A percentile compares a stretch with the other conserved stretches of the same genome.
These are phyloP conservation scores for Acephala macrosclerotiorum DNA, from an alignment of 2,329 filamentous ascomycete genomes.

Conservation along the genomic window DNA sequence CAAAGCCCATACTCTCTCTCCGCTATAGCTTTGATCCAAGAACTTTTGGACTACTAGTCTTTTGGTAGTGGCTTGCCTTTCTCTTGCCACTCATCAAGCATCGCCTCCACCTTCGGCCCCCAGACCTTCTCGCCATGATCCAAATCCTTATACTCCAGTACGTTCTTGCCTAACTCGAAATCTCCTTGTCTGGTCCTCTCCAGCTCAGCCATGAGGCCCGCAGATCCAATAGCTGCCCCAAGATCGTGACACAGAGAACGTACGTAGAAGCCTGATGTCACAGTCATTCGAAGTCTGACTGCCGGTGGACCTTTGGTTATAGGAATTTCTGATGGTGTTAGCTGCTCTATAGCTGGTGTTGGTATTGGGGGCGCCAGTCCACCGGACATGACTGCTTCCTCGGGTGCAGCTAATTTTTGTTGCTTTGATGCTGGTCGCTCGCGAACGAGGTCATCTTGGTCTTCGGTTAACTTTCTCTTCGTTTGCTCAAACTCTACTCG, in stretches of 20 bases:
- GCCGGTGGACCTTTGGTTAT: conserved; percentile 71
- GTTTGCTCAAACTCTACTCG: conserved; percentile 42
- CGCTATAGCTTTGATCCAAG: neutral
- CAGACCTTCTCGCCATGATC: conserved; percentile 80
- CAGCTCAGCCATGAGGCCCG: conserved; percentile 86
- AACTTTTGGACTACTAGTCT: neutral
- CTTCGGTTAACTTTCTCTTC: conserved; percentile 43
- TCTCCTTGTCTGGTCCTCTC: conserved; percentile 82
- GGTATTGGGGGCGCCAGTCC: conserved; percentile 30
- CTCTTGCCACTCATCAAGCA: conserved; percentile 53
- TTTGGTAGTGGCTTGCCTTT: conserved; percentile 14
- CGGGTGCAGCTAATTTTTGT: conserved; percentile 8
- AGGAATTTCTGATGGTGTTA: conserved; percentile 31
- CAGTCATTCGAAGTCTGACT: conserved; percentile 85
- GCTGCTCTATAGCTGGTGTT: neutral
- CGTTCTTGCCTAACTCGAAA: conserved; percentile 77
- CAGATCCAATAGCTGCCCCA: conserved; percentile 80
- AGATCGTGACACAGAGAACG: conserved; percentile 93
- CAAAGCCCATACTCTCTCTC: neutral
- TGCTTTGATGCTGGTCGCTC: conserved; percentile 40
- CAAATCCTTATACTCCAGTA: conserved; percentile 81
- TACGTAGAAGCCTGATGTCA: conserved; percentile 96
- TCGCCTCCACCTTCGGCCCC: conserved; percentile 74
- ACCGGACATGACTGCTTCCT: conserved; percentile 43
- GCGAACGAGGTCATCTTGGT: conserved; percentile 42